Evolutionary conservation across 345 rosid genomes (phyloP), one percentile per base, ranked within the genome.

Genomic region (Turnera subulata): DNA sequence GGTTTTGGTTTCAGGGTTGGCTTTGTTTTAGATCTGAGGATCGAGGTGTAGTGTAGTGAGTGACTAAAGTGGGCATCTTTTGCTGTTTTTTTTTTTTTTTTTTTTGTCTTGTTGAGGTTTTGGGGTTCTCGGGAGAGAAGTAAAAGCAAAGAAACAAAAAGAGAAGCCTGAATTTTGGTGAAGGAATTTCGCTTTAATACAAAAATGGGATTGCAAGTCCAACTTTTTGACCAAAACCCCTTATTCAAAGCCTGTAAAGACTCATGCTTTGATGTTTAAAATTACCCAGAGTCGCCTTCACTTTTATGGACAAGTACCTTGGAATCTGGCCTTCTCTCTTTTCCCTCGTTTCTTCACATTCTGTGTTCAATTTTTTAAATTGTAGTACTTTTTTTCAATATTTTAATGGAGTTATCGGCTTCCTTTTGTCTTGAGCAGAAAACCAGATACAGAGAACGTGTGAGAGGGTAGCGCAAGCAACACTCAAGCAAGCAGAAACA

Each of bases 301-400:
- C 78, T 75, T 78, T 81, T 59, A 2, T 72, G 42, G 81, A 71
- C 87, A 75, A 76, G 64, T 55, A 62, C 81, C 78, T 83, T 40
- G 76, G 82, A 81, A 74, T 83, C 81, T 62, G 78, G 15, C 11
- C 55, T 53, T 57, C 50, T 25, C 44, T 68, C 60, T 69, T 61
- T 43, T 53, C 12, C 74, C 47, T 62, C 66, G 45, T 25, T 56
- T 48, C 62, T 76, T 69, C 74, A 71, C 78, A 66, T 76, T 76
- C 68, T 68, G 57, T 48, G 57, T 63, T 47, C 39, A 47, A 56
- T 62, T 48, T 44, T 72, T 57, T 35, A 50, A 35, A 61, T 59
- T 65, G 5, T 52, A 38, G 53, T 33, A 59, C 52, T 54, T 40
- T 56, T 55, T 50, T 53, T 56, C 55, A 19, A 15, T 55, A n/a